Conservation (phyloP, 2,329 filamentous ascomycete genomes). For the Aspergillus sp. region DNA sequence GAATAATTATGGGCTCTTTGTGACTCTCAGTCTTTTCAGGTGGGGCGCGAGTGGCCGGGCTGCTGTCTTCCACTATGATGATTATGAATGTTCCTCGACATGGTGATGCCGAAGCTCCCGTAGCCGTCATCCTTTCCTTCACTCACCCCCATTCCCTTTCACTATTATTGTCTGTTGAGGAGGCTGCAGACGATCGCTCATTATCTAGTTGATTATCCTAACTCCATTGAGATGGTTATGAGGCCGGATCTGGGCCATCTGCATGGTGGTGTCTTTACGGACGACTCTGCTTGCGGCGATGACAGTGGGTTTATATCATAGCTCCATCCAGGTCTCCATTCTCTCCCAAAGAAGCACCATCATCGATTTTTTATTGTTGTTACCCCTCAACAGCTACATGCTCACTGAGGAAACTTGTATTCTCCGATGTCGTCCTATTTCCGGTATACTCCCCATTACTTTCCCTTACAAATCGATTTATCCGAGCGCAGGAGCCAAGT, state of each 20-base stretch:
- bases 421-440: not conserved
- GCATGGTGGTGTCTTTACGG: not conserved
- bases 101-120: conserved; percentile 11
- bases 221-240: not conserved
- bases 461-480: conserved; percentile 16
- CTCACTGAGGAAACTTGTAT: not conserved
- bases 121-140: not conserved
- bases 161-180: not conserved
- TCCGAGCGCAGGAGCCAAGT: conserved; percentile 18
- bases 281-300: conserved; percentile 2
- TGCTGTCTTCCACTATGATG: conserved; percentile 14
- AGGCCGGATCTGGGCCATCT: not conserved
- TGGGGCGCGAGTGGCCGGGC: conserved; percentile 17
- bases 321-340: not conserved
- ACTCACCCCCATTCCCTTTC: not conserved
- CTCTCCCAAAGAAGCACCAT: not conserved
- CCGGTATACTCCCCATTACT: not conserved
- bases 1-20: conserved; percentile 9
- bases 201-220: conserved; percentile 11
- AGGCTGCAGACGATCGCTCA: not conserved
- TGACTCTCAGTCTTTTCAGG: conserved; percentile 5
- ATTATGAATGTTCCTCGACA: conserved; percentile 1
- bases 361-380: not conserved
- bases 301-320: conserved; percentile 11
- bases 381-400: not conserved